phyloP scores from a whole-genome alignment of 164 flowering plant species.

The Vitis vinifera region DNA sequence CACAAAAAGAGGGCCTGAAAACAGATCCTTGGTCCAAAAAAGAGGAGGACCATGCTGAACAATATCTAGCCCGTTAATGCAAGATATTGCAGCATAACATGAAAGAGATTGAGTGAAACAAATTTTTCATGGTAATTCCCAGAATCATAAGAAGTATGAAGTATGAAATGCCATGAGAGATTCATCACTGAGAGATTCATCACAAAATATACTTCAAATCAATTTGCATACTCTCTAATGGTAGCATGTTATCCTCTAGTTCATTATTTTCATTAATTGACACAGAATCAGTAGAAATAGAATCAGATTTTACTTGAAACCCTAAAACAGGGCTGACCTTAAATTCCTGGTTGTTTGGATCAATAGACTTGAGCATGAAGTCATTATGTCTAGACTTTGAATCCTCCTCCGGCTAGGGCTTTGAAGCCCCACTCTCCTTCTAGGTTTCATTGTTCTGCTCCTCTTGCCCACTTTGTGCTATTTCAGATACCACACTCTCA shows the following conservation, averaged over 20 bases:
- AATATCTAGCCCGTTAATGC: no score
- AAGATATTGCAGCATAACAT: no score
- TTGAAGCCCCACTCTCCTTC: conserved; percentile 32
- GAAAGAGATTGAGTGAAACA: no score
- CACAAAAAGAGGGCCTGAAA: no score
- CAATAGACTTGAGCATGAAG: conserved; percentile 31
- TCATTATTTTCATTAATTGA: conserved; percentile 89
- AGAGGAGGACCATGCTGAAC: no score
- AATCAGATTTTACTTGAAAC: conserved; percentile 84
- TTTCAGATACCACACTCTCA: conserved; percentile 30
- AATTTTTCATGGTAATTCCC: no score
- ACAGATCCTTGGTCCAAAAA: no score
- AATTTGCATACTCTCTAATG: conserved; percentile 53
- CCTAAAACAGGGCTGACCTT: conserved; percentile 85
- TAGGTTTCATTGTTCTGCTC: conserved; percentile 21
- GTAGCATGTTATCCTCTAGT: conserved; percentile 64
- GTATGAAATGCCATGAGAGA: no score
- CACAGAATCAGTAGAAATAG: conserved; percentile 88
- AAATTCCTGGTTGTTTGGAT: conserved; percentile 74
- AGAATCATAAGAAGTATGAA: no score
- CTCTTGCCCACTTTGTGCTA: conserved; percentile 24
- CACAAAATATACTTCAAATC: conserved; percentile 46
- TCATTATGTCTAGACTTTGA: conserved; percentile 22
- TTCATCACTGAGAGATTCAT: conserved; percentile 33
- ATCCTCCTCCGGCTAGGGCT: conserved; percentile 24